These are phyloP conservation scores for Eutrema heterophyllum DNA, from an alignment of 345 rosid genomes.

Conservation along the genomic window DNA sequence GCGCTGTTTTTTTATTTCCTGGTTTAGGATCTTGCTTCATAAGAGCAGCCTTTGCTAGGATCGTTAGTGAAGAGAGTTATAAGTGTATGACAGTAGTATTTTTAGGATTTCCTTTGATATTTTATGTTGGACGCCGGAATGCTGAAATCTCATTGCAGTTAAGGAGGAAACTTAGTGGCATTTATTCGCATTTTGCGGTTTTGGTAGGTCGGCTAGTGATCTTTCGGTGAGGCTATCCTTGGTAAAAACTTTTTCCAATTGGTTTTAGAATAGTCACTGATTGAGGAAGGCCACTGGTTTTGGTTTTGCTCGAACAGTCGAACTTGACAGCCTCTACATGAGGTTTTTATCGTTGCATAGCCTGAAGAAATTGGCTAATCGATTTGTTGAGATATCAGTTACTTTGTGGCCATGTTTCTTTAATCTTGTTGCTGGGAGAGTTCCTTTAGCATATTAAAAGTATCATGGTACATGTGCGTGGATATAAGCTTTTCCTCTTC, in stretches of 20 bases:
- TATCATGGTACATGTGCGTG: neutral
- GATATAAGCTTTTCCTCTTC: neutral
- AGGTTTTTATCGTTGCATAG: neutral
- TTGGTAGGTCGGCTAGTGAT: neutral
- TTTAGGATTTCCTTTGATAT: neutral
- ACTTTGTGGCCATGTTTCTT: neutral
- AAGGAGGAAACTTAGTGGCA: neutral
- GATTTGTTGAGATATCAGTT: neutral
- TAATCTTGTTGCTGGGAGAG: neutral
- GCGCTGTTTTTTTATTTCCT: neutral
- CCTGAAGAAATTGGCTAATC: neutral
- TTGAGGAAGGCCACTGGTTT: neutral
- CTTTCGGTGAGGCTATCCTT: neutral
- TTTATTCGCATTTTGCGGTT: neutral
- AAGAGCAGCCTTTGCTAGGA: constrained; percentile 9
- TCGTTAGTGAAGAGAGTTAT: constrained; percentile 1
- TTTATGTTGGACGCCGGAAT: neutral
- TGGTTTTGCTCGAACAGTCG: constrained; percentile 1
- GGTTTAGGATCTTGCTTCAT: neutral
- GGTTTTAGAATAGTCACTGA: neutral
- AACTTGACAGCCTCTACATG: neutral
- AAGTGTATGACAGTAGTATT: neutral
- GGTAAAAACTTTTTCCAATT: neutral
- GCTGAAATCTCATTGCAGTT: neutral
- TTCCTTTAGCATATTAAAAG: neutral